A percentile compares a stretch with the other conserved stretches of the same genome.
These are phyloP conservation scores for Solanum chmielewskii DNA, from an alignment of 257 asterid species.

Conservation along the genomic window DNA sequence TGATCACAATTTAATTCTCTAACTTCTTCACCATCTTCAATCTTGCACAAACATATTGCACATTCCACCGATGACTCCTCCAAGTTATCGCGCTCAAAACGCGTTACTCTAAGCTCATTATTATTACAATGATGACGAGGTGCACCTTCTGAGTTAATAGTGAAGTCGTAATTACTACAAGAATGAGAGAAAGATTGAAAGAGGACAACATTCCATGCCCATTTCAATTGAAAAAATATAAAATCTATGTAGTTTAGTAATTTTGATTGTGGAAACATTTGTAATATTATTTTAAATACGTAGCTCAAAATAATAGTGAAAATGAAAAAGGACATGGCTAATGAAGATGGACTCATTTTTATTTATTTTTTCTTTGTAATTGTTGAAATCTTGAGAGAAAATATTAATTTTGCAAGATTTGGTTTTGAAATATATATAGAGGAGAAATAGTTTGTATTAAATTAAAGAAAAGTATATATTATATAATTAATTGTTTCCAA, in stretches of 20 bases:
- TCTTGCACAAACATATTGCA: conserved; percentile 10
- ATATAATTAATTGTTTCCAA: background rate
- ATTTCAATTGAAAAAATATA: background rate
- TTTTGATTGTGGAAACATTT: background rate
- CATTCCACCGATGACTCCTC: background rate
- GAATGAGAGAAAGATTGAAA: background rate
- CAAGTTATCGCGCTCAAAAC: background rate
- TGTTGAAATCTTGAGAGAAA: background rate
- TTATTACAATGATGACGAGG: background rate
- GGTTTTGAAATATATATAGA: background rate
- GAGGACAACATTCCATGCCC: conserved; percentile 6
- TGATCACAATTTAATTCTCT: conserved; percentile 11
- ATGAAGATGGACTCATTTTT: background rate
- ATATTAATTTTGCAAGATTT: background rate
- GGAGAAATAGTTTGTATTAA: background rate
- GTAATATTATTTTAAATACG: background rate
- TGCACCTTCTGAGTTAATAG: background rate
- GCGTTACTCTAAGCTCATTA: background rate
- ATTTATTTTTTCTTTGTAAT: background rate
- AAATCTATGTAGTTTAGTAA: background rate
- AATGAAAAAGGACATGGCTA: background rate
- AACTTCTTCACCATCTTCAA: conserved; percentile 11
- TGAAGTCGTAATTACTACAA: background rate
- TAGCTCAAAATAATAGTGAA: background rate
- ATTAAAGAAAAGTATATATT: background rate